Evolutionary conservation across 176 grass and related monocot species (phyloP), one percentile per base, ranked within the genome.

Genomic region (Phoenix dactylifera): DNA sequence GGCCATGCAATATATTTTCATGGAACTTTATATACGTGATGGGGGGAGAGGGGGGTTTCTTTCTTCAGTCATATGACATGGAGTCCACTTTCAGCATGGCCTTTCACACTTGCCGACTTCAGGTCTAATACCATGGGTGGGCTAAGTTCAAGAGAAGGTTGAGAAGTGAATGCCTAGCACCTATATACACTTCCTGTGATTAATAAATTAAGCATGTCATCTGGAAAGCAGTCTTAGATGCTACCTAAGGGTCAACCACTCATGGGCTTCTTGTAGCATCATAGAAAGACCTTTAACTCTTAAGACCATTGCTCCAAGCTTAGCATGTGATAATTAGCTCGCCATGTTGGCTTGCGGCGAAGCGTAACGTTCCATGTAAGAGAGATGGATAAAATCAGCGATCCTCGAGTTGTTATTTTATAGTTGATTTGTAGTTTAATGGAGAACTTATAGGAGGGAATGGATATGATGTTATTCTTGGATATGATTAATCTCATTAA

Each of bases 401-500:
- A 9, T 44, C 35, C 35, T 44, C 10, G 35, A 44, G 6, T 30
- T 30, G 28, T 44, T 44, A 44, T 14, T 6, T 3, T 14, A 12
- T 30, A 60, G 19, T 15, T 10, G 17, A 16, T 51, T 60, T 25
- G 4, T 55, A 20, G 28, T 9, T 54, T 59, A 58, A 60, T 35
- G 23, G 17, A 22, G 26, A 44, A 44, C 12, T 1, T 44, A 44
- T 44, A 3, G 35, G 7, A 12, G 35, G 35, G 35, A 44, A 44
- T 44, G 35, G 15, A 15, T 24, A 54, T 52, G 23, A 54, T 72
- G 48, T 53, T 30, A 62, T 72, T 61, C 57, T 29, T 53, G 52
- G 56, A 25, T 25, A 60, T 71, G 57, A 71, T 71, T 60, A 61
- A 62, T 49, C 57, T 19, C 16, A 61, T 26, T 15, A 10, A 5